Base-by-base conservation (phyloP, 2,329 filamentous ascomycete genomes). In the Podosphaera leucotricha region DNA sequence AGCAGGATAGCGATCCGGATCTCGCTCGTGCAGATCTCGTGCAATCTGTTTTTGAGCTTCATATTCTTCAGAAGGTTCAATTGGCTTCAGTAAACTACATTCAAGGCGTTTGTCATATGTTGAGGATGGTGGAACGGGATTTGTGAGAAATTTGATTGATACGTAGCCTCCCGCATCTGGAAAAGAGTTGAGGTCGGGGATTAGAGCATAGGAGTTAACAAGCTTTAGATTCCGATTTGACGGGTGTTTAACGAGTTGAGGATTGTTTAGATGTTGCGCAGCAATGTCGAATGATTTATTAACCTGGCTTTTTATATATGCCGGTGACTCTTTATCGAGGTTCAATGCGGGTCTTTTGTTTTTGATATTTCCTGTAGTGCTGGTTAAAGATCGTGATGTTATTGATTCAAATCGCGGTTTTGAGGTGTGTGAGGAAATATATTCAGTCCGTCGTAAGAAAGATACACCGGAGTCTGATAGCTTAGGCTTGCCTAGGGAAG, bases 381-480 rank as follows among this genome's bases (percentile, higher is more conserved):
- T 59, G 33, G 68, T 63, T 42, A 69, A 60, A 24, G 64, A 64
- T 48, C 69, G 68, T 3, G 71, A 67, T 21, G 68, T 68, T 22
- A 66, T 68, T 0, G 67, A 66, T 43, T 72, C 67, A 46, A 62
- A 62, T 26, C 61, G 60, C 16, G 55, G 57, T 55, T 72, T 74
- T 5, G 65, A 57, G 24, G 63, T 64, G 19, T 65, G 63, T 2
- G 71, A 72, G 10, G 81, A 82, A 56, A 93, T 94, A 64, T 95
- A 95, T 61, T 98, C 90, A 45, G 90, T 95, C 55, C 87, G 76
- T 46, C 90, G 83, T 52, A 98, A 71, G 70, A 98, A 98, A 49
- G 84, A 93, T 44, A 93, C 84, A 49, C 79, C 77, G 16, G 78
- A 69, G 49, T 83, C 80, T 48, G 74, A 73, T 37, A 75, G 71